Base-by-base conservation (phyloP, 148 eudicot genomes). In the Linanthus parryae region DNA sequence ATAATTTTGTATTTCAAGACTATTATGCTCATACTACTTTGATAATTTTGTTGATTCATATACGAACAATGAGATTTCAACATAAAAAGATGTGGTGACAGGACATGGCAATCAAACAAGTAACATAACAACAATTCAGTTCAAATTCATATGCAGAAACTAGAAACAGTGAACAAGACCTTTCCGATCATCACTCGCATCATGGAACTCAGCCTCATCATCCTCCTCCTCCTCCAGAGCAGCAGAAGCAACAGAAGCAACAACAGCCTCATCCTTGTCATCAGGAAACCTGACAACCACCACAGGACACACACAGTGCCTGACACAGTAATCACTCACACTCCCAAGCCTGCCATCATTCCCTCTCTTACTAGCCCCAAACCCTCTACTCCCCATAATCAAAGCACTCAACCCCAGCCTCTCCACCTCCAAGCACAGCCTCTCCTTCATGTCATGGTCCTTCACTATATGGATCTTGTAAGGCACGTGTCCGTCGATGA, bases 361-460 rank as follows among this genome's bases (percentile, higher is more conserved):
- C 28, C 55, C 64, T 49, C 57, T 29, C 64, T 41, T 60, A 10
- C 37, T 40, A 11, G 64, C 64, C 2, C 64, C 64, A 51, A 60
- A 60, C 23, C 64, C 64, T 17, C 64, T 24, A 36, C 64, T 60
- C 41, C 64, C 64, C 64, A 60, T 60, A 14, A 60, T 51, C 19
- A 60, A 56, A 1, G 64, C 49, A 30, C 57, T 60, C 56, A 60
- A 22, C 26, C 64, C 35, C 1, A 60, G 57, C 64, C 64, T 60
- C 64, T 60, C 64, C 29, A 60, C 64, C 48, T 60, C 64, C 48
- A 59, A 47, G 39, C 64, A 59, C 26, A 59, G 54, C 63, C 64
- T 58, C 45, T 58, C 63, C 63, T 58, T 58, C 63, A 58, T 58
- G 8, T 58, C 63, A 26, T 58, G 63, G 20, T 59, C 64, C 44